Conservation (phyloP, 768 basidiomycete genomes). For the Kwoniella dendrophila region DNA sequence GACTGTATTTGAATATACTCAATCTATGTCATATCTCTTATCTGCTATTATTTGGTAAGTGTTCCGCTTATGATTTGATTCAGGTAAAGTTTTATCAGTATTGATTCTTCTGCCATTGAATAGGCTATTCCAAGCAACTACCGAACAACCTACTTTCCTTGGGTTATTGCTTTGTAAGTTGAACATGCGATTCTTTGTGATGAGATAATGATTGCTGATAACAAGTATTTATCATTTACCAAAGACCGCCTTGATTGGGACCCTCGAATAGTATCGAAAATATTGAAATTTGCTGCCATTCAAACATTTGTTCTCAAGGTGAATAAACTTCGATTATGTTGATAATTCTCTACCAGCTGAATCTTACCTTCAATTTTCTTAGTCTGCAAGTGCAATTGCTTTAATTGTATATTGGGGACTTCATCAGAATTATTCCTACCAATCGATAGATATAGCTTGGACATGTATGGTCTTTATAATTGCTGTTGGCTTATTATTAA, state of each 20-base stretch:
- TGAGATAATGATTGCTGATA: not conserved
- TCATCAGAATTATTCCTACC: slow-evolving; percentile 27
- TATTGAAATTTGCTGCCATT: slow-evolving; percentile 34
- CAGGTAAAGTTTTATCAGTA: not conserved
- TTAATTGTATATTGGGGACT: slow-evolving; percentile 40
- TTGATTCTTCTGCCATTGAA: no score
- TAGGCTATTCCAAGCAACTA: slow-evolving; percentile 46
- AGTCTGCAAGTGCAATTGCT: slow-evolving; percentile 37
- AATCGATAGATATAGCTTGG: slow-evolving; percentile 36
- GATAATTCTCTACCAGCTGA: no score
- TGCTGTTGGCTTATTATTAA: slow-evolving; percentile 34
- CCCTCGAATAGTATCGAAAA: not conserved
- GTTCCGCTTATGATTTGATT: no score
- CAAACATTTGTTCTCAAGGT: slow-evolving; percentile 42
- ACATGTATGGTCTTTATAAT: slow-evolving; percentile 31
- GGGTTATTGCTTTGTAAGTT: slow-evolving; percentile 30
- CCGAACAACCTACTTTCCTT: slow-evolving; percentile 40
- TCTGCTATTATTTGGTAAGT: slow-evolving; percentile 38
- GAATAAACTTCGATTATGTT: not conserved
- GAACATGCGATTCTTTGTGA: not conserved
- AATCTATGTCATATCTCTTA: slow-evolving; percentile 25
- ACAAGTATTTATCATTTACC: no score
- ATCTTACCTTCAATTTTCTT: not conserved
- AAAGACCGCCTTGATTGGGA: slow-evolving; percentile 34
- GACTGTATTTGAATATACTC: slow-evolving; percentile 38